A percentile compares a stretch with the other conserved stretches of the same genome.
Evolutionary conservation across 1,284 basidiomycete genomes (phyloP).

Genomic region (Leccinum pachyderme): DNA sequence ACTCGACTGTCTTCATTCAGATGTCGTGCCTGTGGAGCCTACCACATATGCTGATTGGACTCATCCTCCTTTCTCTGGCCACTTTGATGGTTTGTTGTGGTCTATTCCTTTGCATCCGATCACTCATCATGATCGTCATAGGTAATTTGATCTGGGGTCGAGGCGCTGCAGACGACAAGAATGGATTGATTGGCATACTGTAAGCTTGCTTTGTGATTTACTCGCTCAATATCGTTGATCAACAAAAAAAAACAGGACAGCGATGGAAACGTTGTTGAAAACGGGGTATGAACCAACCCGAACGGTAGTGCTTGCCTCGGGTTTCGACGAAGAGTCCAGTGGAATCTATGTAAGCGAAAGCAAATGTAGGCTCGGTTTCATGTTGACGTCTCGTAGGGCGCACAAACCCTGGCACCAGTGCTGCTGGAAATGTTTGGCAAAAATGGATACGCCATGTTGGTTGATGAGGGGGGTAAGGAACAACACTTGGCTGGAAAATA

Average conservation of each 20-base stretch:
- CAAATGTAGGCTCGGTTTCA: not conserved
- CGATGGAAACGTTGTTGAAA: conserved; percentile 46
- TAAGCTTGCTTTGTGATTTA: conserved; percentile 11
- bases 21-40: conserved; percentile 58
- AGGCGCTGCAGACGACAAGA: conserved; percentile 51
- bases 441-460: conserved; percentile 51
- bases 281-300: conserved; percentile 45
- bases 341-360: conserved; percentile 40
- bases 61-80: conserved; percentile 52
- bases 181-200: conserved; percentile 47
- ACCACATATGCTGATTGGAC: conserved; percentile 53
- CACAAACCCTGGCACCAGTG: conserved; percentile 29
- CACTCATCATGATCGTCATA: conserved; percentile 8
- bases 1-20: conserved; percentile 25
- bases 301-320: conserved; percentile 55
- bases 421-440: conserved; percentile 49
- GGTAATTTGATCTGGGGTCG: conserved; percentile 49
- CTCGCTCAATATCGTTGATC: not conserved
- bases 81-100: conserved; percentile 41
- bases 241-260: conserved; percentile 9
- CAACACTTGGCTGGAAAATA: conserved; percentile 5
- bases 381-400: conserved; percentile 21
- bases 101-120: not conserved
- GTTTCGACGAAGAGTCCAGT: conserved; percentile 64
- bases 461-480: conserved; percentile 44